These are phyloP conservation scores for Lipomyces chichibuensis DNA, from an alignment of 805 yeast species.

Conservation along the genomic window DNA sequence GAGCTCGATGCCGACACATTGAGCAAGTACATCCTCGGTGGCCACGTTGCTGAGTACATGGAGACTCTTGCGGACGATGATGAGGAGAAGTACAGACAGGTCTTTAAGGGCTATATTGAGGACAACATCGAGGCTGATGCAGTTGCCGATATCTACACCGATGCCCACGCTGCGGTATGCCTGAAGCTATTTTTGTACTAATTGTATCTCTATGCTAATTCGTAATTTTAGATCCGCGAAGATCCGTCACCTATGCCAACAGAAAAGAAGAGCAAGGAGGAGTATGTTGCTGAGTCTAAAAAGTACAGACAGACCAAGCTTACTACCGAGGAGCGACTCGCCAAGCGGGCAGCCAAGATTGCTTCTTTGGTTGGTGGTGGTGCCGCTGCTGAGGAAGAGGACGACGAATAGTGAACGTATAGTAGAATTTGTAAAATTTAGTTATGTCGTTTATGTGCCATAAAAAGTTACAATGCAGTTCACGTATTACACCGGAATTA, in stretches of 20 bases:
- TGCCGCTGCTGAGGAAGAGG: slow-evolving; percentile 25
- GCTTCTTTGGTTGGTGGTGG: slow-evolving; percentile 51
- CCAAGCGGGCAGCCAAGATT: slow-evolving; percentile 88
- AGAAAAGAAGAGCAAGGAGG: slow-evolving; percentile 93
- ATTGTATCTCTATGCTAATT: not conserved
- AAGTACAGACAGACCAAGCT: slow-evolving; percentile 87
- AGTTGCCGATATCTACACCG: slow-evolving; percentile 90
- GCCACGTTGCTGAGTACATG: slow-evolving; percentile 99
- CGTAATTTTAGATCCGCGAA: slow-evolving; percentile 66
- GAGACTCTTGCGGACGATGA: slow-evolving; percentile 99
- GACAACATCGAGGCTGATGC: slow-evolving; percentile 98
- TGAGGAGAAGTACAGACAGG: slow-evolving; percentile 97
- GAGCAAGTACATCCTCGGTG: slow-evolving; percentile 99
- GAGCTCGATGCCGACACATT: slow-evolving; percentile 96
- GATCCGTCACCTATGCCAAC: slow-evolving; percentile 91
- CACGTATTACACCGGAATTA: not conserved
- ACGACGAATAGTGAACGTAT: slow-evolving; percentile 23
- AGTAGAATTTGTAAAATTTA: not conserved
- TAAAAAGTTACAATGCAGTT: not conserved
- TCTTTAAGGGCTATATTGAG: slow-evolving; percentile 94
- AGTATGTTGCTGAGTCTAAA: slow-evolving; percentile 95
- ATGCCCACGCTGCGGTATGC: slow-evolving; percentile 75
- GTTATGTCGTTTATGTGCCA: not conserved
- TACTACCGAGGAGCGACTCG: slow-evolving; percentile 88
- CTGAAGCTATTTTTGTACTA: not conserved